Base-by-base conservation (phyloP, 345 rosid species). In the Gossypium arboreum region DNA sequence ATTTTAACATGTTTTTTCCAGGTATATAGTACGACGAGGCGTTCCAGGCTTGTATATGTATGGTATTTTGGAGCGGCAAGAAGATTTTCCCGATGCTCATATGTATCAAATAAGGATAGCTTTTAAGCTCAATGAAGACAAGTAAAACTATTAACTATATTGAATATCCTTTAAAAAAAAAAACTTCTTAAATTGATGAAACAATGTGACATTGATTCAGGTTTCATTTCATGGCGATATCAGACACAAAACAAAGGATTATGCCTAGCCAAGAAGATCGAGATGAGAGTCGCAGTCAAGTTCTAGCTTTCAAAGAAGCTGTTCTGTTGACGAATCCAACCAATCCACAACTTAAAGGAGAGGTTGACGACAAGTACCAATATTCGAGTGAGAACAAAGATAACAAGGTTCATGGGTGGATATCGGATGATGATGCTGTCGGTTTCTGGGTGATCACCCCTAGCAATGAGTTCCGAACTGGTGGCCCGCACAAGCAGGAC, bases 391-490 rank as follows among this genome's bases (percentile, higher is more conserved):
- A 91, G 65, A 73, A 81, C 79, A 78, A 77, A 56, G 87, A 91
- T 29, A 87, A 85, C 72, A 85, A 71, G 75, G 85, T 93, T 45
- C 97, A 93, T 44, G 98, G 99, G 2, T 95, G 98, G 99, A 90
- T 91, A 6, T 52, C 73, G 4, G 75, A 73, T 45, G 55, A 43
- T 3, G 79, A 87, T 0, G 75, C 84, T 13, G 84, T 89, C 3
- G 99, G 98, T 17, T 90, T 95, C 68, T 95, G 99, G 98, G 76
- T 95, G 86, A 93, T 95, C 80, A 89, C 89, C 27, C 93, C 98
- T 3, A 87, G 85, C 61, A 50, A 86, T 54, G 99, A 95, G 85
- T 89, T 84, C 51, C 86, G 86, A 13, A 71, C 60, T 0, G 88
- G 89, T 56, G 99, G 99, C 17, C 94, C 99, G 4, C 2, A 79